Base-by-base conservation (phyloP, 768 basidiomycete genomes). In the Kwoniella dendrophila region DNA sequence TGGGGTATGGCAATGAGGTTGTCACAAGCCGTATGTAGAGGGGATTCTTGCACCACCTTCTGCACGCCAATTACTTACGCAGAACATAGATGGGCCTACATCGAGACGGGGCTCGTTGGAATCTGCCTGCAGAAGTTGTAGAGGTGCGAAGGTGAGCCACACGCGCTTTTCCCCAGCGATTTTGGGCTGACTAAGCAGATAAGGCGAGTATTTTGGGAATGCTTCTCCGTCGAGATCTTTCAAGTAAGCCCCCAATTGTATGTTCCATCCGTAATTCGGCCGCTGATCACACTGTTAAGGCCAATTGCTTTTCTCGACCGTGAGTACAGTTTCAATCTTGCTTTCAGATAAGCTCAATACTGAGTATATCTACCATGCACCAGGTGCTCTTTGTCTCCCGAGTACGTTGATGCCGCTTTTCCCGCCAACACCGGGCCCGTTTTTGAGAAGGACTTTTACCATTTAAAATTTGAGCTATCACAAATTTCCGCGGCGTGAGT, bases 1-100 rank as follows among this genome's bases (percentile, higher is more conserved):
- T 70, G 68, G 68, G 64, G 68, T 7, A 26, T 70, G 12, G 49
- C 57, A 2, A 60, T 63, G 64, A 22, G 62, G 2, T 56, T 70
- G 3, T 33, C 41, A 2, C 57, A 63, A 61, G 61, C 64, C 1
- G 60, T 66, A 48, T 34, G 60, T 62, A 18, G 4, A 40, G n/a
- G 7, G 4, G 10, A 53, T 22, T n/a, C n/a, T n/a, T n/a, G n/a
- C n/a, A n/a, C n/a, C n/a, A n/a, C n/a, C n/a, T n/a, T n/a, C n/a
- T 11, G 24, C 1, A 26, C 47, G n/a, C 24, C 47, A 48, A 4
- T 11, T 7, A 36, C 50, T 52, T 8, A 60, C 22, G 22, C 32
- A 44, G 20, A 6, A 8, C 8, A 40, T 18, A 60, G 62, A 63
- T 63, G 62, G 62, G 62, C 20, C 3, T 63, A 38, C 62, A 63